These are phyloP conservation scores for Globisporangium recalcitrans DNA, from an alignment of 352 stramenopile genomes.

Conservation along the genomic window DNA sequence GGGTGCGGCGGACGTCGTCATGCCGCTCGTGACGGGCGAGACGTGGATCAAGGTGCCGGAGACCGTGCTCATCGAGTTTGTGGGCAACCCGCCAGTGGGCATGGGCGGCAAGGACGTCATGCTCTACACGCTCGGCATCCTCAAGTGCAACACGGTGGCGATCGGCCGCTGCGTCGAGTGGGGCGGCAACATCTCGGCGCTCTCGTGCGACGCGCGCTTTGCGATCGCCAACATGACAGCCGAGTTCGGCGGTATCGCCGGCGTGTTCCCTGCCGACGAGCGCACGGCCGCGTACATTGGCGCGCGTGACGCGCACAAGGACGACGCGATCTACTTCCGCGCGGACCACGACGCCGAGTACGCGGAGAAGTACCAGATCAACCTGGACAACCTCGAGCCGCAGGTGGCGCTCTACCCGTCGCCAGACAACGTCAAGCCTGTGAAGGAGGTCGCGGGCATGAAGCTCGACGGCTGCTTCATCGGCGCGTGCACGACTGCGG, in stretches of 20 bases:
- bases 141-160: constrained; percentile 86
- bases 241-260: constrained; percentile 82
- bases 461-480: constrained; percentile 87
- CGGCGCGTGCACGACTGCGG: constrained; percentile 73
- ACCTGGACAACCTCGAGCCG: constrained; percentile 58
- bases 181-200: constrained; percentile 68
- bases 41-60: constrained; percentile 87
- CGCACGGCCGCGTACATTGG: constrained; percentile 76
- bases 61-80: constrained; percentile 83
- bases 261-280: constrained; percentile 76
- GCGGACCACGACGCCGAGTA: constrained; percentile 71
- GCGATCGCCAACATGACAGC: constrained; percentile 85
- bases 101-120: constrained; percentile 87
- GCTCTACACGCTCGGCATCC: constrained; percentile 75
- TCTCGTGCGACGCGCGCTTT: constrained; percentile 80
- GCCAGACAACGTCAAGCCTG: constrained; percentile 73
- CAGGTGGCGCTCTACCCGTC: constrained; percentile 78
- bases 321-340: constrained; percentile 79
- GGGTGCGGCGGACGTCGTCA: constrained; percentile 74
- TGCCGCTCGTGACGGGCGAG: constrained; percentile 81
- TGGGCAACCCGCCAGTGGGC: constrained; percentile 54
- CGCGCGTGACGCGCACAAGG: constrained; percentile 64
- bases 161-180: constrained; percentile 76
- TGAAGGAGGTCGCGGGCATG: constrained; percentile 59
- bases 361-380: constrained; percentile 71